phyloP scores from a whole-genome alignment of 306 rosid species.

The Arachis stenosperma region DNA sequence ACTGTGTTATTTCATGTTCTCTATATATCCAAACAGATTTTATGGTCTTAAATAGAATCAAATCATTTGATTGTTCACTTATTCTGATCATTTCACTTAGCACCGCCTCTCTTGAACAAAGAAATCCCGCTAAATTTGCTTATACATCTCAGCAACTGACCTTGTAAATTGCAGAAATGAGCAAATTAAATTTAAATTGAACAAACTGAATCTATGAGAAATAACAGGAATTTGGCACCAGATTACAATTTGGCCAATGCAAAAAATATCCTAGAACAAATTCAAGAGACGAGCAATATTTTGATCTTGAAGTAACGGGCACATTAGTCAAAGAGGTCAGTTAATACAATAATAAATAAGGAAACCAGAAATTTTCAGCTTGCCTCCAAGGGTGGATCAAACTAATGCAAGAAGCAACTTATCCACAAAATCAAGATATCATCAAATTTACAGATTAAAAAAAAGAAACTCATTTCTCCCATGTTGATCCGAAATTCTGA shows the following conservation, averaged over 20 bases:
- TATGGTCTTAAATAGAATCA: too few species aligned
- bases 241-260: not conserved
- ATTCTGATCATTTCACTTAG: too few species aligned
- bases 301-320: conserved; percentile 1
- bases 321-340: conserved; percentile 6
- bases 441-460: conserved; percentile 26
- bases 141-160: too few species aligned
- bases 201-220: too few species aligned
- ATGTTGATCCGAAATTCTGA: not conserved
- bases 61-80: too few species aligned
- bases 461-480: conserved; percentile 12
- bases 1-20: too few species aligned
- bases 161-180: too few species aligned
- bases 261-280: not conserved
- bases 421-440: conserved; percentile 39
- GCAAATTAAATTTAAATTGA: too few species aligned
- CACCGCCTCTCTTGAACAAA: too few species aligned
- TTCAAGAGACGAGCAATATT: not conserved
- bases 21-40: too few species aligned
- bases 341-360: conserved; percentile 16
- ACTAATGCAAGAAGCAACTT: conserved; percentile 20
- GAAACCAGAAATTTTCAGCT: conserved; percentile 6
- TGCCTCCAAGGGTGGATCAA: conserved; percentile 13
- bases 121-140: too few species aligned
- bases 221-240: not conserved